phyloP scores from a whole-genome alignment of 2,329 filamentous ascomycete genomes.

The Colletotrichum brevisporum region DNA sequence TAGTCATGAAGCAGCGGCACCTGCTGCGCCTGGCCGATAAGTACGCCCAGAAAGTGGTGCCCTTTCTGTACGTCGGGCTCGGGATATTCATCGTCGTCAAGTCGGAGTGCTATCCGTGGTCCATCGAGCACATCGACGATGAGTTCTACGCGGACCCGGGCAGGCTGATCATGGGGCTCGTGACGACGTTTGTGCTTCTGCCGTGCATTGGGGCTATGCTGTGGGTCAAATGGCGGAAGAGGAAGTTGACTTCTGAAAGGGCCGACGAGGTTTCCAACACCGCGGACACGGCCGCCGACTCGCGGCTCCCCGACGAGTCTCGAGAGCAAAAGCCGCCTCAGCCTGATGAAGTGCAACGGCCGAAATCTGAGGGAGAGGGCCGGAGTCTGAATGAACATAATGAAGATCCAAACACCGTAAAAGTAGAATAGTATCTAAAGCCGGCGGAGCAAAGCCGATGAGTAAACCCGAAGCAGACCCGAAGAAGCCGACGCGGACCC shows the following conservation, averaged over 20 bases:
- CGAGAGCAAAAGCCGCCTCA: too few species aligned
- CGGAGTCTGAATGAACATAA: too few species aligned
- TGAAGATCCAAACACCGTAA: too few species aligned
- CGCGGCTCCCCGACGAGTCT: too few species aligned
- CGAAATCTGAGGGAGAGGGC: too few species aligned
- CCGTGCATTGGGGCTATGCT: neutral
- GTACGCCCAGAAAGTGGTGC: conserved; percentile 46
- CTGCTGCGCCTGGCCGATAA: conserved; percentile 45
- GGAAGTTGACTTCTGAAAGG: neutral
- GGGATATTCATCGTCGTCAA: conserved; percentile 48
- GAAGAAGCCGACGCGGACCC: too few species aligned
- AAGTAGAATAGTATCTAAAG: too few species aligned
- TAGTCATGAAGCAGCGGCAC: conserved; percentile 51
- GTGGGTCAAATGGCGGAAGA: neutral
- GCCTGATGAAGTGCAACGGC: too few species aligned
- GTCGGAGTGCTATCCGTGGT: conserved; percentile 52
- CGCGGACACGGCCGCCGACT: neutral
- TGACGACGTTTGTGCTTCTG: neutral
- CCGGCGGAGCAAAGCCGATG: too few species aligned
- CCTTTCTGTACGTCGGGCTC: conserved; percentile 50
- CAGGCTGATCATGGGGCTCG: neutral
- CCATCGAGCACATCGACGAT: conserved; percentile 48
- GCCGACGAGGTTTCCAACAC: neutral
- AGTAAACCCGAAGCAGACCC: too few species aligned
- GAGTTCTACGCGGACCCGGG: neutral